Percentiles rank a stretch among this genome's conserved stretches.
Evolutionary conservation across 257 asterid genomes (phyloP).

Genomic region (Fraxinus pennsylvanica): DNA sequence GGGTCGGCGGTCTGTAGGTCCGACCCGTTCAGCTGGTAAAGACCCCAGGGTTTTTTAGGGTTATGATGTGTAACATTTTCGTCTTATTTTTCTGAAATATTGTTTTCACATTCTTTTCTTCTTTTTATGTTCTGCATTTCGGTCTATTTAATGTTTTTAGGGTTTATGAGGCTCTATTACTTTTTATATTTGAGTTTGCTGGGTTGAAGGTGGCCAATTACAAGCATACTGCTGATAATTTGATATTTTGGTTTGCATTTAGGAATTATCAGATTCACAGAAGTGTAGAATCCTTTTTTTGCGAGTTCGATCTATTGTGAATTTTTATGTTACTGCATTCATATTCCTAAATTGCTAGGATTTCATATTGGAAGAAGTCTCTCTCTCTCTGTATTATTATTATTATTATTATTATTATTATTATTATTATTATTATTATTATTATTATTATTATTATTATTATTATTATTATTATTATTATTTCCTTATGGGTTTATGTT

Average conservation of each 20-base stretch:
- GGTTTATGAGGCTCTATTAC: background rate
- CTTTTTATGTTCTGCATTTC: background rate
- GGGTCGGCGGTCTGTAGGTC: conserved; percentile 65
- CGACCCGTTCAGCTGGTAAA: conserved; percentile 56
- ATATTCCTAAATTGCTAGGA: background rate
- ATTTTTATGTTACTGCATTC: background rate
- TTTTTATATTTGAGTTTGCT: background rate
- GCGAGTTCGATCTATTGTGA: background rate
- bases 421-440: too few relatives aligned
- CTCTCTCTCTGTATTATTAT: background rate
- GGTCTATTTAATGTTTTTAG: background rate
- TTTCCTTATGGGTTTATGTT: background rate
- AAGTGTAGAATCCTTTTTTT: background rate
- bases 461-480: too few relatives aligned
- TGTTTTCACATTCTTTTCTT: background rate
- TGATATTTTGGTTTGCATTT: background rate
- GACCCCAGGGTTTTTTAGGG: background rate
- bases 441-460: too few relatives aligned
- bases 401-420: too few relatives aligned
- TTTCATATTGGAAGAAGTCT: background rate
- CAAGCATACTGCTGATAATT: conserved; percentile 9
- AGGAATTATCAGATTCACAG: background rate
- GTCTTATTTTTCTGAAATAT: background rate
- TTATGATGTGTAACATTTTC: background rate
- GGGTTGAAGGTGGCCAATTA: background rate